These are phyloP conservation scores for Fusarium luffae DNA, from an alignment of 2,329 filamentous ascomycete species.

Conservation along the genomic window DNA sequence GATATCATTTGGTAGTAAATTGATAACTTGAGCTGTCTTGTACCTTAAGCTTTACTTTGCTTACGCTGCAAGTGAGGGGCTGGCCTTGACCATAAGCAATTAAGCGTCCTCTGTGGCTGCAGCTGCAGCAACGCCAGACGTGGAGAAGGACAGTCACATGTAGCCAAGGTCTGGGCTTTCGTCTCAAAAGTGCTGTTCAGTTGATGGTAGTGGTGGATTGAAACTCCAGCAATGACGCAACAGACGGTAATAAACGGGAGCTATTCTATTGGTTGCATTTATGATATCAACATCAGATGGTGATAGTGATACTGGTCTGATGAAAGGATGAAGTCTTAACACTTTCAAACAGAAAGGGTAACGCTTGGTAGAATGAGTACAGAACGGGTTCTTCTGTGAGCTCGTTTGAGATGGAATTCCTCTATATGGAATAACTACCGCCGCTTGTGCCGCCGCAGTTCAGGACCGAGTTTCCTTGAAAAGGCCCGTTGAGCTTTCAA, in stretches of 20 bases:
- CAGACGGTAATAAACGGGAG: constrained; percentile 16
- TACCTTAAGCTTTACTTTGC: constrained; percentile 19
- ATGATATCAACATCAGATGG: not conserved
- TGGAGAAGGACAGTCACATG: not conserved
- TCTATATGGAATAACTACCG: not conserved
- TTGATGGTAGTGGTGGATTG: constrained; percentile 24
- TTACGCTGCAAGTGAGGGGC: constrained; percentile 31
- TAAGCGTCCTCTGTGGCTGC: constrained; percentile 17
- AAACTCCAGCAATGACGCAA: constrained; percentile 23
- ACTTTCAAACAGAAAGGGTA: not conserved
- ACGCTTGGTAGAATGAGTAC: not conserved
- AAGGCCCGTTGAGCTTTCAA: not conserved
- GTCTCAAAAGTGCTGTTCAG: constrained; percentile 3
- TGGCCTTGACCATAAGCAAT: constrained; percentile 23
- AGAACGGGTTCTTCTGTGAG: not conserved
- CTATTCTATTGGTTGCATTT: constrained; percentile 5
- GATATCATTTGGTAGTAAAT: not conserved
- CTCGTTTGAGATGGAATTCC: not conserved
- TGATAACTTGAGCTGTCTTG: not conserved
- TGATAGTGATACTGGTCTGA: not conserved
- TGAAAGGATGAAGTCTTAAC: not conserved
- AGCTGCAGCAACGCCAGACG: constrained; percentile 32
- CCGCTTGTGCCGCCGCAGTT: constrained; percentile 13
- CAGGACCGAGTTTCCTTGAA: constrained; percentile 11
- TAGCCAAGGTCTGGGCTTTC: not conserved